phyloP scores from a whole-genome alignment of 1,139 yeast genomes.

The Geotrichum australiense region DNA sequence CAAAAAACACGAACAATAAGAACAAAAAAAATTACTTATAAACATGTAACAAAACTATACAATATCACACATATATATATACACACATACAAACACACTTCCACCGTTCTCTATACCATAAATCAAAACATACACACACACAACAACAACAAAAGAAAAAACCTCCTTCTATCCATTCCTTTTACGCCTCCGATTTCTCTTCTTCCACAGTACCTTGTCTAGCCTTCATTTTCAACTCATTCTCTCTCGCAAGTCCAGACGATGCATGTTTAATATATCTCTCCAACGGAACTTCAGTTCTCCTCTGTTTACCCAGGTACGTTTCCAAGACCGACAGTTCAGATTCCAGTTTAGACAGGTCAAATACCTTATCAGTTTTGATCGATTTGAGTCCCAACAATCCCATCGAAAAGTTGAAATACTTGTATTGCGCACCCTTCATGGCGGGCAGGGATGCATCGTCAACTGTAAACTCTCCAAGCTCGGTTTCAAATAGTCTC shows the following conservation, averaged over 20 bases:
- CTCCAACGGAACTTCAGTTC: slow-evolving; percentile 10
- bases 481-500: background rate
- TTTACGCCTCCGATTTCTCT: too few species aligned
- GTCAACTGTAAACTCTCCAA: slow-evolving; percentile 2
- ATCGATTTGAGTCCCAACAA: slow-evolving; percentile 13
- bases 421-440: slow-evolving; percentile 11
- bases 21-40: too few species aligned
- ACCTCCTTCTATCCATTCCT: too few species aligned
- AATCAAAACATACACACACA: too few species aligned
- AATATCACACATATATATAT: too few species aligned
- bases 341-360: slow-evolving; percentile 10
- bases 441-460: slow-evolving; percentile 6
- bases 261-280: slow-evolving; percentile 17
- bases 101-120: too few species aligned
- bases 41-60: too few species aligned
- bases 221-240: too few species aligned
- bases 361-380: slow-evolving; percentile 3
- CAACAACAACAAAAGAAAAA: too few species aligned
- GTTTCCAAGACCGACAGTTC: slow-evolving; percentile 7
- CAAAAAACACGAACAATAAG: too few species aligned
- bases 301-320: slow-evolving; percentile 6
- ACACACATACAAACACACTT: too few species aligned
- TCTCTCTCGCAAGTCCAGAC: slow-evolving; percentile 13
- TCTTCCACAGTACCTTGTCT: too few species aligned
- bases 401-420: slow-evolving; percentile 16